Evolutionary conservation across 2,329 filamentous ascomycete species (phyloP).

Genomic region (Hypocreales sp.): DNA sequence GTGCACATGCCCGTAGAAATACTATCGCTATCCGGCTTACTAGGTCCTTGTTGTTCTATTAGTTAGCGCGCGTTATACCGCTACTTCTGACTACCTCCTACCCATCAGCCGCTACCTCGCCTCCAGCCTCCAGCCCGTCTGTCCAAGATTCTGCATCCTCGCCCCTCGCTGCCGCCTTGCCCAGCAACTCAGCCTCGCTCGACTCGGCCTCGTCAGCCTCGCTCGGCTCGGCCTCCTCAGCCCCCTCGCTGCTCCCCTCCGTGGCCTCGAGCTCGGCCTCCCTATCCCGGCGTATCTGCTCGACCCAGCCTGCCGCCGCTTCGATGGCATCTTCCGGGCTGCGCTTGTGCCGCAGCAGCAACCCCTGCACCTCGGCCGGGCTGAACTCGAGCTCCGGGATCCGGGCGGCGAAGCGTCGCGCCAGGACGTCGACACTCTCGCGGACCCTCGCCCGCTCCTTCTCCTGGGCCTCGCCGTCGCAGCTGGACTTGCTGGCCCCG

Average conservation of each 20-base stretch:
- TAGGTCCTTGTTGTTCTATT: too few relatives aligned
- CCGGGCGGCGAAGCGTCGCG: conserved; percentile 29
- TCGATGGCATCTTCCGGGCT: conserved; percentile 31
- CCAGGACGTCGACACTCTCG: conserved; percentile 27
- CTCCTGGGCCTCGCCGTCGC: conserved; percentile 12
- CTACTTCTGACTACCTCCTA: too few relatives aligned
- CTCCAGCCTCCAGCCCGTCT: too few relatives aligned
- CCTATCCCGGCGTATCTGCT: conserved; percentile 31
- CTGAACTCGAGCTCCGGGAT: conserved; percentile 42
- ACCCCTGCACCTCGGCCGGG: conserved; percentile 45
- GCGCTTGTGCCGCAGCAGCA: conserved; percentile 39
- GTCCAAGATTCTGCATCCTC: too few relatives aligned
- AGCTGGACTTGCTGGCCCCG: conserved; percentile 4
- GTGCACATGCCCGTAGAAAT: too few relatives aligned
- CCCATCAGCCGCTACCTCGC: too few relatives aligned
- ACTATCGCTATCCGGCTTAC: too few relatives aligned
- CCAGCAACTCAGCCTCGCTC: too few relatives aligned
- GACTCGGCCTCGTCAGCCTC: conserved; percentile 12
- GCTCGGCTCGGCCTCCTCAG: conserved; percentile 17
- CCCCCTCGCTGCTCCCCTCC: too few relatives aligned
- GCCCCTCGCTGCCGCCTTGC: too few relatives aligned
- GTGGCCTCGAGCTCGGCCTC: too few relatives aligned
- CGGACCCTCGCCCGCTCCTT: conserved; percentile 18
- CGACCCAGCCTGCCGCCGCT: conserved; percentile 31
- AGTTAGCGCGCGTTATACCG: too few relatives aligned